Evolutionary conservation across 1,284 basidiomycete species (phyloP).

Genomic region (Phylloporus sp.): DNA sequence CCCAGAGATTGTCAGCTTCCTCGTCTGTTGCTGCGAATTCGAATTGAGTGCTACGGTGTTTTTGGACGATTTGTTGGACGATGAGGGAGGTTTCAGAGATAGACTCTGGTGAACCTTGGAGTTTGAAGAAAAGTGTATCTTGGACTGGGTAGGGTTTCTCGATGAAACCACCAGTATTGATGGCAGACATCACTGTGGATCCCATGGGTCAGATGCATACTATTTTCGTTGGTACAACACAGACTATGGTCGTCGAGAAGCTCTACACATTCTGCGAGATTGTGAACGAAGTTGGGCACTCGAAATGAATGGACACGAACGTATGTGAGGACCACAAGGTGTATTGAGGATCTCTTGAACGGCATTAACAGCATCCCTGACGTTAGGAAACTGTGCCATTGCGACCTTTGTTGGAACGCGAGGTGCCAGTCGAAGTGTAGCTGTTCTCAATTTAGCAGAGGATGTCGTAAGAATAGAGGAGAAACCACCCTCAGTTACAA

Average conservation of each 20-base stretch:
- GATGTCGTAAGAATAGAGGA: background rate
- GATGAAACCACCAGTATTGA: slow-evolving; percentile 71
- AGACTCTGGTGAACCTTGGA: slow-evolving; percentile 75
- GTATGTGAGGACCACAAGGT: slow-evolving; percentile 65
- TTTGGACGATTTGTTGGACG: slow-evolving; percentile 68
- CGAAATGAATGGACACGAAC: slow-evolving; percentile 43
- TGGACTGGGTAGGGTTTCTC: slow-evolving; percentile 71
- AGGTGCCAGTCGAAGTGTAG: slow-evolving; percentile 83
- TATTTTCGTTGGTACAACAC: slow-evolving; percentile 23
- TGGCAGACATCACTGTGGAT: slow-evolving; percentile 74
- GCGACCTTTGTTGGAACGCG: slow-evolving; percentile 77
- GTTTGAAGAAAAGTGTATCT: slow-evolving; percentile 91
- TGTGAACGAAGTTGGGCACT: slow-evolving; percentile 26
- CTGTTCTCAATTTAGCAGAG: slow-evolving; percentile 43
- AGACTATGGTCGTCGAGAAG: slow-evolving; percentile 77
- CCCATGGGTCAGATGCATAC: slow-evolving; percentile 3
- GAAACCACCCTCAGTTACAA: slow-evolving; percentile 74
- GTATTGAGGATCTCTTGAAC: slow-evolving; percentile 82
- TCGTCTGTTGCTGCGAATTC: slow-evolving; percentile 80
- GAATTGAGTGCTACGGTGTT: slow-evolving; percentile 75
- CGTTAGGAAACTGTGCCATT: slow-evolving; percentile 74
- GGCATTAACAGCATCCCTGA: slow-evolving; percentile 72
- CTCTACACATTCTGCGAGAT: slow-evolving; percentile 77
- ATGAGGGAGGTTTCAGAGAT: slow-evolving; percentile 70
- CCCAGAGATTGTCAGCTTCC: slow-evolving; percentile 86